A percentile compares a stretch with the other conserved stretches of the same genome.
Evolutionary conservation across 257 asterid genomes (phyloP).

Genomic region (Rubia yunnanensis): DNA sequence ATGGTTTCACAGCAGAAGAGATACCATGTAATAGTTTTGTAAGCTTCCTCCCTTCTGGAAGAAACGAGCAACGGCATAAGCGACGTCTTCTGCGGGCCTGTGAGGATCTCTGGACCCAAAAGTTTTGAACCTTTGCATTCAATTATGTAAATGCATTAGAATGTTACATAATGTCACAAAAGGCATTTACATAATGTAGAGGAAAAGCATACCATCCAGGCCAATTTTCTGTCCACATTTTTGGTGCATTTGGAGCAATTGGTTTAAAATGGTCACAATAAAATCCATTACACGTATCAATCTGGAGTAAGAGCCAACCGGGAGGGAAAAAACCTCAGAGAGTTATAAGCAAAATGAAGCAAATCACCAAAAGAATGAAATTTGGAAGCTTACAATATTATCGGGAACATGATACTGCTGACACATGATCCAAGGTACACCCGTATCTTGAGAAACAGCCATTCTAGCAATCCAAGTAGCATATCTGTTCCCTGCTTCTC

Average conservation of each 20-base stretch:
- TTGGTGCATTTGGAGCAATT: conserved; percentile 64
- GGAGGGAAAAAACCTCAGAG: not conserved
- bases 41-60: conserved; percentile 93
- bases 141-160: not conserved
- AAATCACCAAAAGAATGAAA: conserved; percentile 1
- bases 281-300: conserved; percentile 84
- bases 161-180: too few species aligned
- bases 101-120: conserved; percentile 88
- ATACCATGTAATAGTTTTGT: conserved; percentile 91
- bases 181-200: not conserved
- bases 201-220: conserved; percentile 72
- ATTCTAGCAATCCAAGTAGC: conserved; percentile 80
- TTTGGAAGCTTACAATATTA: conserved; percentile 46
- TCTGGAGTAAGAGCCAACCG: conserved; percentile 29
- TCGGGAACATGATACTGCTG: conserved; percentile 81
- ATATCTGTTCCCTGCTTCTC: conserved; percentile 85
- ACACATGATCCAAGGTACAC: conserved; percentile 99
- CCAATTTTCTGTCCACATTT: conserved; percentile 97
- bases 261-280: conserved; percentile 83
- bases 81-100: conserved; percentile 90
- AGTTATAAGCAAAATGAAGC: conserved; percentile 1
- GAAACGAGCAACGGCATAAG: conserved; percentile 86
- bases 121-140: conserved; percentile 60
- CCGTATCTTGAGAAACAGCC: conserved; percentile 73
- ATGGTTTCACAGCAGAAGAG: not conserved